phyloP scores from a whole-genome alignment of 805 yeast species.

The Yarrowia keelungensis region DNA sequence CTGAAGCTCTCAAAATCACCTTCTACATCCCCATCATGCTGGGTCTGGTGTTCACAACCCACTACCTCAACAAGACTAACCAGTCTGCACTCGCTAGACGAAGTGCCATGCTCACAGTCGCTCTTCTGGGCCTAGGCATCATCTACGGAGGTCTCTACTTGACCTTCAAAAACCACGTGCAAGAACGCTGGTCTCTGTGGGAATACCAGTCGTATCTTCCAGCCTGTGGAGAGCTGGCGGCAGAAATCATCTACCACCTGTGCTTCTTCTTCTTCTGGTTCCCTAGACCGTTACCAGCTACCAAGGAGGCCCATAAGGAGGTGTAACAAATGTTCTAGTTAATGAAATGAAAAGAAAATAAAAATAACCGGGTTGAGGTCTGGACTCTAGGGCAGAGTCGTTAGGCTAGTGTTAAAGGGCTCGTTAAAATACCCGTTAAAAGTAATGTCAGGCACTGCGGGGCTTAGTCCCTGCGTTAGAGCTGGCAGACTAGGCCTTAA shows the following conservation, averaged over 20 bases:
- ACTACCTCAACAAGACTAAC: not conserved
- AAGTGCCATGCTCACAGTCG: constrained; percentile 6
- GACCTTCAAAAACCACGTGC: not conserved
- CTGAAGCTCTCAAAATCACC: constrained; percentile 19
- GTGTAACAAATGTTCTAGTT: not conserved
- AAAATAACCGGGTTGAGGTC: too few relatives aligned
- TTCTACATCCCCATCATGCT: constrained; percentile 26
- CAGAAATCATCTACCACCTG: constrained; percentile 6
- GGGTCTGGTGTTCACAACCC: constrained; percentile 3
- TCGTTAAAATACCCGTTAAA: too few relatives aligned
- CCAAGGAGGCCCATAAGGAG: constrained; percentile 9
- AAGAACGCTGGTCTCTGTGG: constrained; percentile 2
- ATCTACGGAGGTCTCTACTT: not conserved
- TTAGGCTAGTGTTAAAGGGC: too few relatives aligned
- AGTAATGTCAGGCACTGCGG: too few relatives aligned
- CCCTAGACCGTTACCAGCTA: not conserved
- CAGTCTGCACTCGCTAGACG: not conserved
- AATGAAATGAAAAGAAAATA: not conserved
- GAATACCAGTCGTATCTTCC: constrained; percentile 11
- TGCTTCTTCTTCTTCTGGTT: constrained; percentile 11
- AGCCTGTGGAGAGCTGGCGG: constrained; percentile 19
- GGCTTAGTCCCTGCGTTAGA: too few relatives aligned
- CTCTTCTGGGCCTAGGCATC: constrained; percentile 3
- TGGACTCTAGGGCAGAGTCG: too few relatives aligned
- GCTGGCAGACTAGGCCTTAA: too few relatives aligned